Evolutionary conservation across 1,284 basidiomycete genomes (phyloP), one percentile per base, ranked within the genome.

Genomic region (Tylopilus sp.): DNA sequence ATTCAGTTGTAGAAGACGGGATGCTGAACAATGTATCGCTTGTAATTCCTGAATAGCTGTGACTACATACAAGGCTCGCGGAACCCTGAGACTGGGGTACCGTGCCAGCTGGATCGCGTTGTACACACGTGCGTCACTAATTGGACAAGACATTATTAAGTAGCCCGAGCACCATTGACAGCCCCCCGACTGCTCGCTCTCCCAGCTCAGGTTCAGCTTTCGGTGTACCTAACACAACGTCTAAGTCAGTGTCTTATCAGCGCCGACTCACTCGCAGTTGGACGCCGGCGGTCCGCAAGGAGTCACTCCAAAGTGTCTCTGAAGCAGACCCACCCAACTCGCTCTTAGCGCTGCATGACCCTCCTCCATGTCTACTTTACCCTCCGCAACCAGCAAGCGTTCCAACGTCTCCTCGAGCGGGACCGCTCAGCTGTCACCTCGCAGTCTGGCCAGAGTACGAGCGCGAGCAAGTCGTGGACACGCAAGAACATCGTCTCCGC

Each of bases 361-460:
- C 73, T 78, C 70, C 85, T 92, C 72, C 90, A 92, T 89, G 86
- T 77, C 51, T 78, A 86, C 70, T 90, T 87, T 65, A 67, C 76
- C 67, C 79, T 85, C 69, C 78, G 84, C 63, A 84, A 89, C 69
- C 79, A 88, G 71, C 85, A 86, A 72, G 86, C 81, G 51, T 92
- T 93, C 70, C 83, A 89, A 66, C 85, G 86, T 62, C 77, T 88
- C 68, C 81, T 92, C 63, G 85, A 90, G 59, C 56, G 56, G 40
- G 64, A 64, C 45, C 54, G 59, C 37, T 50, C 59, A 2, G 36
- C 41, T 9, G n/a, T 35, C 25, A 48, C 21, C 31, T 73, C 64
- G 49, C 64, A 63, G 53, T 49, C 55, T 16, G 57, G 61, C 46
- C 64, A 56, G 61, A 74, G 76, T 59, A 71, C 68, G 44, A 79